phyloP scores from a whole-genome alignment of 202 grass and related monocot species.

The Bolboschoenoplectus hybrid region DNA sequence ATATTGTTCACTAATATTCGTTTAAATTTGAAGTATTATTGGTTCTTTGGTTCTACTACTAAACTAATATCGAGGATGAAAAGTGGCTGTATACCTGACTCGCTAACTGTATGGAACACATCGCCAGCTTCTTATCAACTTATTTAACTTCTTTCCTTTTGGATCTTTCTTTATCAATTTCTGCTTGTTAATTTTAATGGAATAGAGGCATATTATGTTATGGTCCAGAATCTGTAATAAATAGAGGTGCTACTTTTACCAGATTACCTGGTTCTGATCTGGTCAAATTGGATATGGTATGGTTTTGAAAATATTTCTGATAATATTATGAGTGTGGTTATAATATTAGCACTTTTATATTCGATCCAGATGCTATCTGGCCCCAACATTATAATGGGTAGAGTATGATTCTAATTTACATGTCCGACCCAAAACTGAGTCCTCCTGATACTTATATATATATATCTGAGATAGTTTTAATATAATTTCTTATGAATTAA shows the following conservation, averaged over 20 bases:
- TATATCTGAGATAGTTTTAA: too few species aligned
- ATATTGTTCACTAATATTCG: not conserved
- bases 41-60: constrained; percentile 10
- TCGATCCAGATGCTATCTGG: too few species aligned
- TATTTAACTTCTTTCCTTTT: not conserved
- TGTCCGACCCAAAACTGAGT: not conserved
- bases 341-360: too few species aligned
- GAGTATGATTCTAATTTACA: too few species aligned
- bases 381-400: too few species aligned
- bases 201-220: not conserved
- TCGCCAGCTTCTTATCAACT: not conserved
- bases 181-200: not conserved
- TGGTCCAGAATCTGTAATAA: not conserved
- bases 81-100: not conserved
- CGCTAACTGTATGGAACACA: not conserved
- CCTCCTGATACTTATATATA: not conserved
- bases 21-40: not conserved
- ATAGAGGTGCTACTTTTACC: too few species aligned
- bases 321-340: too few species aligned
- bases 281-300: too few species aligned
- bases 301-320: too few species aligned
- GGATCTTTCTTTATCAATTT: not conserved
- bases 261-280: too few species aligned
- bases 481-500: too few species aligned
- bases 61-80: not conserved